Conservation (phyloP, 805 yeast genomes). For the Cephaloascus albidus region DNA sequence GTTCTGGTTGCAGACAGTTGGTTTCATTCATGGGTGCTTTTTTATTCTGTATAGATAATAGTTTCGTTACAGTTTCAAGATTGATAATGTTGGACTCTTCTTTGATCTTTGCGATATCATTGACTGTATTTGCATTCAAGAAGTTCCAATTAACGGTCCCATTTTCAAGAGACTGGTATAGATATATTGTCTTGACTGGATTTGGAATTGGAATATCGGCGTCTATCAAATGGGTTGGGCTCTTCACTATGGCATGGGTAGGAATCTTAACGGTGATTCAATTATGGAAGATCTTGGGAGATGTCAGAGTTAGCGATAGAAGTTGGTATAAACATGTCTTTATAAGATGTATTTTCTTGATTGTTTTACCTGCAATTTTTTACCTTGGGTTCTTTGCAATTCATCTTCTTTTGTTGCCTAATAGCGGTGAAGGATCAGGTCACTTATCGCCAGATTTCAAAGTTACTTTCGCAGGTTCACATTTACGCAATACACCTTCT, state of each 20-base stretch:
- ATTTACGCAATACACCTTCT: constrained; percentile 36
- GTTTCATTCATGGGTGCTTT: constrained; percentile 43
- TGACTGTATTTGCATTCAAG: constrained; percentile 44
- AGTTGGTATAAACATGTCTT: constrained; percentile 29
- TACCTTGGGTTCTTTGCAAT: constrained; percentile 49
- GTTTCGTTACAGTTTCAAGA: constrained; percentile 55
- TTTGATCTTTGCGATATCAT: constrained; percentile 32
- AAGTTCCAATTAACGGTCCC: constrained; percentile 35
- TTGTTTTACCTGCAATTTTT: constrained; percentile 46
- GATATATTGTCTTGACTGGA: constrained; percentile 37
- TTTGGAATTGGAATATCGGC: constrained; percentile 43
- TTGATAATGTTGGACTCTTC: constrained; percentile 31
- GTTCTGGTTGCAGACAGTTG: constrained; percentile 40
- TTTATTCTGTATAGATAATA: constrained; percentile 53
- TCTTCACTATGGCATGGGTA: constrained; percentile 61
- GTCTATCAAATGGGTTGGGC: constrained; percentile 65
- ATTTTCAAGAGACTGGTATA: constrained; percentile 43
- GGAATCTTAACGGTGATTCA: constrained; percentile 35
- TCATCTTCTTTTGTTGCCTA: constrained; percentile 40
- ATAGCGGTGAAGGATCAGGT: constrained; percentile 51
- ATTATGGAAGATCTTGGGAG: constrained; percentile 67
- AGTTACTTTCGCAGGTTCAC: constrained; percentile 38
- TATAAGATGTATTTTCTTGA: constrained; percentile 28
- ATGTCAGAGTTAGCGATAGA: constrained; percentile 35
- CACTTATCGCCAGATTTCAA: constrained; percentile 62